These are phyloP conservation scores for Leccinum pachyderme DNA, from an alignment of 1,284 basidiomycete genomes.

Conservation along the genomic window DNA sequence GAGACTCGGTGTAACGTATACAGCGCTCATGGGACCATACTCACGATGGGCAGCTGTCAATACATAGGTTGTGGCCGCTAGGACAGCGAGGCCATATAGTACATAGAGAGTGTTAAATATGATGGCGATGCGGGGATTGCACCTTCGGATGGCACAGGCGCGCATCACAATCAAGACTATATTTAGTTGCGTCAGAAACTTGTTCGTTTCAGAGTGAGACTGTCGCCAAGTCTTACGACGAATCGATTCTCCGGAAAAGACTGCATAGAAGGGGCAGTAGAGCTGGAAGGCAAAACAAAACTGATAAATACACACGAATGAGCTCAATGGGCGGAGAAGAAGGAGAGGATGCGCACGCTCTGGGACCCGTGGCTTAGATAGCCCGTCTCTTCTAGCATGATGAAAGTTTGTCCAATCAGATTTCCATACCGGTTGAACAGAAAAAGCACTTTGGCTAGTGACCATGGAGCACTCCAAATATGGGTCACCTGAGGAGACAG, in stretches of 20 bases:
- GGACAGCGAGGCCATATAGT: conserved; percentile 4
- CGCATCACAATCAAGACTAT: conserved; percentile 27
- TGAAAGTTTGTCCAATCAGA: conserved; percentile 21
- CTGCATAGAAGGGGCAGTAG: conserved; percentile 2
- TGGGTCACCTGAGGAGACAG: conserved; percentile 9
- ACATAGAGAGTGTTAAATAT: conserved; percentile 8
- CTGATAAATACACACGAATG: conserved; percentile 4
- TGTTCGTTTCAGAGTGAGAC: background rate
- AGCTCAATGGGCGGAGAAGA: background rate
- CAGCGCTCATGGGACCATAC: background rate
- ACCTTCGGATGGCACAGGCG: conserved; percentile 20
- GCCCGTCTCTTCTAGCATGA: conserved; percentile 25
- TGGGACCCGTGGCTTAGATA: conserved; percentile 14
- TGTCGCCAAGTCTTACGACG: conserved; percentile 18
- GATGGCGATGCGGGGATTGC: conserved; percentile 1
- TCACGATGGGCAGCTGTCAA: conserved; percentile 3
- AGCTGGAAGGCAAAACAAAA: conserved; percentile 20
- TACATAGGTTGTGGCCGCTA: background rate
- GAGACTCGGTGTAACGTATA: background rate
- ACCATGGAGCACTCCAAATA: conserved; percentile 21
- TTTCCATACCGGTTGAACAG: conserved; percentile 27
- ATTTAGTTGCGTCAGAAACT: background rate
- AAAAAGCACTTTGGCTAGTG: conserved; percentile 22
- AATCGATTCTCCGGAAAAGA: conserved; percentile 24
- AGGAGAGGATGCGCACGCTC: conserved; percentile 5